These are phyloP conservation scores for Saccharomycopsis microspora DNA, from an alignment of 805 yeast genomes.

Conservation along the genomic window DNA sequence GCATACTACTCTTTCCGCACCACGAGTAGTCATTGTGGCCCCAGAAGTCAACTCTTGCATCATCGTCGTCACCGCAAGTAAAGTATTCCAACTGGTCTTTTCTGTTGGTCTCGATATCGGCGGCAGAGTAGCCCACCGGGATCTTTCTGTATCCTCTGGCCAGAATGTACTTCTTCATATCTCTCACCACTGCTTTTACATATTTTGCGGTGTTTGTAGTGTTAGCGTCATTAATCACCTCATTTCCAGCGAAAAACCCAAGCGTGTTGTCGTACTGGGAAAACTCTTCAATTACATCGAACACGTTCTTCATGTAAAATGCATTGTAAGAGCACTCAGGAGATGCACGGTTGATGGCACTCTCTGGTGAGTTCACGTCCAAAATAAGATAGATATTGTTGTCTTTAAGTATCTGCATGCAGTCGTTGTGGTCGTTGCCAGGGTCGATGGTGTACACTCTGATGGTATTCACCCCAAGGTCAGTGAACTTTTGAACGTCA, in stretches of 20 bases:
- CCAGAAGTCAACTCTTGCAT: conserved; percentile 76
- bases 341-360: conserved; percentile 51
- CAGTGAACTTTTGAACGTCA: conserved; percentile 53
- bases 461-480: conserved; percentile 61
- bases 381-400: conserved; percentile 64
- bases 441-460: conserved; percentile 72
- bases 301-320: conserved; percentile 70
- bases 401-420: conserved; percentile 54
- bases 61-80: conserved; percentile 77
- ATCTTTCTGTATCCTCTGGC: conserved; percentile 50
- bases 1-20: conserved; percentile 74
- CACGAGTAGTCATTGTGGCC: conserved; percentile 93
- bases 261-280: conserved; percentile 52
- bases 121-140: conserved; percentile 86
- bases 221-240: conserved; percentile 53
- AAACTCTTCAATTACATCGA: conserved; percentile 69
- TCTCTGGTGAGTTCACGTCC: conserved; percentile 64
- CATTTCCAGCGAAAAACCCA: conserved; percentile 77
- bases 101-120: conserved; percentile 68
- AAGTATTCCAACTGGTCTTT: conserved; percentile 66
- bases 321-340: conserved; percentile 62
- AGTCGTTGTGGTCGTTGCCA: conserved; percentile 50
- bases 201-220: conserved; percentile 58
- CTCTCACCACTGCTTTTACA: conserved; percentile 74
- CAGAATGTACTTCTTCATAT: conserved; percentile 53